These are phyloP conservation scores for Viola odorata DNA, from an alignment of 345 rosid species.

Conservation along the genomic window DNA sequence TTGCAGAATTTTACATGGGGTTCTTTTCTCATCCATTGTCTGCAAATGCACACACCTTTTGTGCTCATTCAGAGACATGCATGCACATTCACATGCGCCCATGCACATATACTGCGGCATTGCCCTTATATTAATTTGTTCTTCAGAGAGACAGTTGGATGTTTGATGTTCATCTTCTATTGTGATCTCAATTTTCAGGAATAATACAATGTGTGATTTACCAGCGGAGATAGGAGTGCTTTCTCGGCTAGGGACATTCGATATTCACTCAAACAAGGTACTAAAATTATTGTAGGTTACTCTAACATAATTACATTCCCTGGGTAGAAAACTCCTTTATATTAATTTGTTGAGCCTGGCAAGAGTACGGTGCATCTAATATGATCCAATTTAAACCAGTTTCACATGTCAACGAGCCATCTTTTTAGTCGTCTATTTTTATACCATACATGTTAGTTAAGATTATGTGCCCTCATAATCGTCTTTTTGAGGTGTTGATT, in stretches of 20 bases:
- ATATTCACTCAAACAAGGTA: conserved; percentile 88
- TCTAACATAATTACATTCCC: background rate
- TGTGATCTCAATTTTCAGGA: conserved; percentile 44
- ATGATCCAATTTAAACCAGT: too few relatives aligned
- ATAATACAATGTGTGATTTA: conserved; percentile 54
- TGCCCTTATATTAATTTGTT: conserved; percentile 6
- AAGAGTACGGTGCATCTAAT: too few relatives aligned
- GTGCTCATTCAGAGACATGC: conserved; percentile 6
- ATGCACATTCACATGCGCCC: too few relatives aligned
- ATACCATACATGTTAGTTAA: background rate
- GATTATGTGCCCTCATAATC: background rate
- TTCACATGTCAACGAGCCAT: background rate
- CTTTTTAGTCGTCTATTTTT: background rate
- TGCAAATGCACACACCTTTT: conserved; percentile 3
- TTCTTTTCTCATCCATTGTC: conserved; percentile 33
- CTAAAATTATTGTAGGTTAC: conserved; percentile 10
- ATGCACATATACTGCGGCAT: too few relatives aligned
- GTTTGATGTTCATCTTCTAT: conserved; percentile 19
- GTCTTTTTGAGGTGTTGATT: background rate
- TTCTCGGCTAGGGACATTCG: conserved; percentile 68
- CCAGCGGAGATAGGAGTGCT: conserved; percentile 67
- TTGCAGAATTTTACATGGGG: conserved; percentile 87
- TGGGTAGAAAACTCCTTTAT: background rate
- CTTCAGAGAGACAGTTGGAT: conserved; percentile 10
- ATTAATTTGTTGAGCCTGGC: background rate